phyloP scores from a whole-genome alignment of 1,139 yeast genomes.

The Pichia sp. region DNA sequence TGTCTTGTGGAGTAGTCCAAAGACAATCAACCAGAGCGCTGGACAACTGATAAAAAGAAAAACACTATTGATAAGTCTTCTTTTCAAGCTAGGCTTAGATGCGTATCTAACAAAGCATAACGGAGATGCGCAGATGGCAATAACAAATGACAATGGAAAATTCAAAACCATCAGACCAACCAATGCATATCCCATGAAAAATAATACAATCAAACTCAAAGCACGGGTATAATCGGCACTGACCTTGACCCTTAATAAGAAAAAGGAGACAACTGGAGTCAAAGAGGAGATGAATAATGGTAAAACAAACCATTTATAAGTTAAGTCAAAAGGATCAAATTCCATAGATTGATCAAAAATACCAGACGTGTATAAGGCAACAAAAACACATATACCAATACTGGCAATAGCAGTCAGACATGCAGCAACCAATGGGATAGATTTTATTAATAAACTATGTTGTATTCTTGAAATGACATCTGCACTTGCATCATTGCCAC shows the following conservation, averaged over 20 bases:
- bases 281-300: conserved; percentile 5
- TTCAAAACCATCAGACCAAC: conserved; percentile 77
- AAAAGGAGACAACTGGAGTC: conserved; percentile 15
- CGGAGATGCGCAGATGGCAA: conserved; percentile 69
- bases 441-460: conserved; percentile 7
- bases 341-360: conserved; percentile 8
- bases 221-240: conserved; percentile 32
- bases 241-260: conserved; percentile 6
- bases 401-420: conserved; percentile 18
- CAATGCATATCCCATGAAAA: conserved; percentile 60
- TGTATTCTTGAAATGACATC: conserved; percentile 16
- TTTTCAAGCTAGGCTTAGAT: conserved; percentile 7
- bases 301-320: conserved; percentile 9
- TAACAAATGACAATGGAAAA: conserved; percentile 69
- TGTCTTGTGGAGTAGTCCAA: conserved; percentile 24
- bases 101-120: conserved; percentile 59
- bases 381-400: conserved; percentile 15
- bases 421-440: conserved; percentile 22
- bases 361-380: conserved; percentile 19
- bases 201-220: conserved; percentile 36
- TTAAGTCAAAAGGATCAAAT: conserved; percentile 4
- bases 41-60: conserved; percentile 30
- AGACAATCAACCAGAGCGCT: conserved; percentile 24
- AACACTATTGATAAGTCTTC: conserved; percentile 18
- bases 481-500: conserved; percentile 31